A percentile compares a stretch with the other conserved stretches of the same genome.
phyloP scores from a whole-genome alignment of 129 eudicot species.

The Scalesia atractyloides region DNA sequence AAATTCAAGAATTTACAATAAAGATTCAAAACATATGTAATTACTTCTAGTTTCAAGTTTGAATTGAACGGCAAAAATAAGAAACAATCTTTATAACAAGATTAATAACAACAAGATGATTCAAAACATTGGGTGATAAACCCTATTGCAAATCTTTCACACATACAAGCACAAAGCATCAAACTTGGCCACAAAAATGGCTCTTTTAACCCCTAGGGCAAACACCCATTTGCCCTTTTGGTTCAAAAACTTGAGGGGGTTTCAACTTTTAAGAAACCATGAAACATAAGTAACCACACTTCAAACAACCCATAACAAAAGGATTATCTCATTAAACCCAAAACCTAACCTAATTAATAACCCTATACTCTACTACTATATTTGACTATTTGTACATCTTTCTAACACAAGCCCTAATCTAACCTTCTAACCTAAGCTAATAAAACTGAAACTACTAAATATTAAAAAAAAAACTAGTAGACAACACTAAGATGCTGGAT shows the following conservation, averaged over 20 bases:
- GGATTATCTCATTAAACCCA: constrained; percentile 43
- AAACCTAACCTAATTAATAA: constrained; percentile 27
- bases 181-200: constrained; percentile 32
- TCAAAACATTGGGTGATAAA: constrained; percentile 30
- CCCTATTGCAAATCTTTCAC: constrained; percentile 33
- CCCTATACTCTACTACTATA: constrained; percentile 30
- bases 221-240: constrained; percentile 35
- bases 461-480: not conserved
- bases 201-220: constrained; percentile 23
- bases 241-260: constrained; percentile 6
- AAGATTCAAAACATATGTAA: not conserved
- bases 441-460: not conserved
- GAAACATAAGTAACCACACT: constrained; percentile 21
- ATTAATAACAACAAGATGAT: constrained; percentile 13
- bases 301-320: constrained; percentile 26
- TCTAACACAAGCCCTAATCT: constrained; percentile 37
- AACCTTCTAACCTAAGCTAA: constrained; percentile 10
- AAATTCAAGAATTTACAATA: constrained; percentile 6
- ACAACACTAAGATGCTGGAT: not conserved
- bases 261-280: constrained; percentile 2
- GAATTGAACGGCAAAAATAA: not conserved
- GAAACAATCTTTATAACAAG: constrained; percentile 21
- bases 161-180: constrained; percentile 34
- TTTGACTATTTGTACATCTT: constrained; percentile 28
- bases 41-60: not conserved